A percentile compares a stretch with the other conserved stretches of the same genome.
These are phyloP conservation scores for Dryadomyces quercivorus DNA, from an alignment of 2,329 filamentous ascomycete genomes.

Conservation along the genomic window DNA sequence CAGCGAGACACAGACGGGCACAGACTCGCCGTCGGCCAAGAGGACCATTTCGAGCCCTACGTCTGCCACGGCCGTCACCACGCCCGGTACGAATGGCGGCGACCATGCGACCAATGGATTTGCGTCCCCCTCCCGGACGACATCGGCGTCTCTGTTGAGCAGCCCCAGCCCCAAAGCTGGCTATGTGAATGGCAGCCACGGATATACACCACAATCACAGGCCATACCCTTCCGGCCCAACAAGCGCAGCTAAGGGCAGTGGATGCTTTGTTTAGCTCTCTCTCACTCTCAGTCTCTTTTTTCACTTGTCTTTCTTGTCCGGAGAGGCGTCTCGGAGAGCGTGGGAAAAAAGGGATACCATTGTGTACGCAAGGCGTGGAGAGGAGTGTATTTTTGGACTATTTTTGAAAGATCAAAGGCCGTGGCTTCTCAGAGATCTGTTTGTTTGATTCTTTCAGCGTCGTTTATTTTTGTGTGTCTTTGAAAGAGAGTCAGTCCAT, in stretches of 20 bases:
- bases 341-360: neutral
- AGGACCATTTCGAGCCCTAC: neutral
- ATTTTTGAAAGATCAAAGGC: neutral
- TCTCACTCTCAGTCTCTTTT: neutral
- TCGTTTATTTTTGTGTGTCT: neutral
- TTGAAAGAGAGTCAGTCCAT: too few relatives aligned
- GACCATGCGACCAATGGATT: neutral
- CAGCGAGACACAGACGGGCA: constrained; percentile 12
- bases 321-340: neutral
- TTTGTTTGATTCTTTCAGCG: neutral
- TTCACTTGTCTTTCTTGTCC: neutral
- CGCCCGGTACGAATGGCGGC: neutral
- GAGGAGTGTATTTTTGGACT: neutral
- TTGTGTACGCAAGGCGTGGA: too few relatives aligned
- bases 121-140: neutral
- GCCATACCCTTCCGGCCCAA: neutral
- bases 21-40: neutral
- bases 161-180: neutral
- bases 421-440: neutral
- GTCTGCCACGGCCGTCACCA: neutral
- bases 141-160: neutral
- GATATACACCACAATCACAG: neutral
- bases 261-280: neutral
- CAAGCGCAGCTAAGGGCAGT: neutral
- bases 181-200: neutral